Evolutionary conservation across 192 early-diverging fungal genomes (phyloP), one percentile per base, ranked within the genome.

Genomic region (Lobosporangium transversale): DNA sequence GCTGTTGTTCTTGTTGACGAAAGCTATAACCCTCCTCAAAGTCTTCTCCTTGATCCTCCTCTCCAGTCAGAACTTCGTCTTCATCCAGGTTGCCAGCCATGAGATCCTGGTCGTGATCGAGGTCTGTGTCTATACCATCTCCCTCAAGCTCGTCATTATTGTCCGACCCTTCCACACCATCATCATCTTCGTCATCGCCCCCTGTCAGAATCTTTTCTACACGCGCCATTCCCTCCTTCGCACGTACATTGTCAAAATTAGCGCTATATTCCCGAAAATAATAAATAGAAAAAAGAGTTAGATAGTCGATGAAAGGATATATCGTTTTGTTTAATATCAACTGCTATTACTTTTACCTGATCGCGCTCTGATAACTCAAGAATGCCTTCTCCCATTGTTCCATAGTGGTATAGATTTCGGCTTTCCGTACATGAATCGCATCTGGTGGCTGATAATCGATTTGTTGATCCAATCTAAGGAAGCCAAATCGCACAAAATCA

Each of bases 371-470:
- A 24, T 71, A 71, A 31, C 61, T 63, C 0, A 35, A 35, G 23
- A 64, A 43, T 6, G 69, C 69, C 4, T 45, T 11, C 48, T 62
- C 59, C 69, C 69, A 71, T 18, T 58, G 31, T 21, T 62, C 60
- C n/a, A 52, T 51, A 0, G 26, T 27, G 0, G 53, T 43, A 27
- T 58, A 71, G 26, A 71, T 52, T 35, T 56, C 47, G 9, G 69
- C 69, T 51, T 58, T 71, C 30, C 51, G 53, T 15, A 71, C 31
- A 42, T 63, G 54, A 17, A 62, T 30, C 0, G 24, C 37, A 27
- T 71, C 69, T n/a, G 53, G 54, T 0, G 59, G 61, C 11, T 64
- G 59, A 14, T 71, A 42, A 48, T 71, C 69, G 18, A 71, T 31
- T 14, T 64, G 61, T 47, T 58, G 53, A 21, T 58, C 54, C 61